Conservation (phyloP, 306 rosid genomes). For the Senna siamea region DNA sequence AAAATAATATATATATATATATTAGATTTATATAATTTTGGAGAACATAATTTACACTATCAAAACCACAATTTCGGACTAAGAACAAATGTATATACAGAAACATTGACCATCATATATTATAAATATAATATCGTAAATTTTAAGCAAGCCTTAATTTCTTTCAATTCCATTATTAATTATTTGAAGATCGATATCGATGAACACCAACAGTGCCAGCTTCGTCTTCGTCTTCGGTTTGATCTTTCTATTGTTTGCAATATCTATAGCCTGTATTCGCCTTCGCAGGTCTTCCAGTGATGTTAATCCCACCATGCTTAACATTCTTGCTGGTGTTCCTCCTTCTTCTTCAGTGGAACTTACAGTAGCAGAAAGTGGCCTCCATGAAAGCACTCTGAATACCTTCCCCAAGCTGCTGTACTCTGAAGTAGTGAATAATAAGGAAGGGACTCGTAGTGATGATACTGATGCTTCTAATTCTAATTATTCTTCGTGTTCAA, state of each 20-base stretch:
- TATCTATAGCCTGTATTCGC: conserved; percentile 45
- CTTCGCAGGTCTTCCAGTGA: not conserved
- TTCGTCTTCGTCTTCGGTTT: conserved; percentile 19
- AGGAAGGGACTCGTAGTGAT: no score
- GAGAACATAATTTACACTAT: no score
- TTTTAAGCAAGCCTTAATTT: not conserved
- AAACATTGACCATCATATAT: no score
- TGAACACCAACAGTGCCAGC: conserved; percentile 23
- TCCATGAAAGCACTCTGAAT: conserved; percentile 30
- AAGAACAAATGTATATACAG: no score
- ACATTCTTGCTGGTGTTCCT: not conserved
- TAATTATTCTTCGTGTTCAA: conserved; percentile 43
- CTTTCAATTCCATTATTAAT: no score
- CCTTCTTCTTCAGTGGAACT: not conserved
- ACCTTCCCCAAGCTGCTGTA: conserved; percentile 38
- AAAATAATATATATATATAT: no score
- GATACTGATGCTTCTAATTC: not conserved
- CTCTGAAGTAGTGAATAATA: conserved; percentile 34
- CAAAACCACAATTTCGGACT: no score
- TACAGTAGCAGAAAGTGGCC: conserved; percentile 21
- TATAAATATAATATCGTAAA: no score
- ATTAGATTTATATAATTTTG: no score
- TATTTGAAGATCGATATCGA: no score
- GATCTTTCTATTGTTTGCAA: not conserved
- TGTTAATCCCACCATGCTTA: not conserved